Evolutionary conservation across 2,329 filamentous ascomycete genomes (phyloP), one percentile per base, ranked within the genome.

Genomic region (Dothiorella sarmentorum): DNA sequence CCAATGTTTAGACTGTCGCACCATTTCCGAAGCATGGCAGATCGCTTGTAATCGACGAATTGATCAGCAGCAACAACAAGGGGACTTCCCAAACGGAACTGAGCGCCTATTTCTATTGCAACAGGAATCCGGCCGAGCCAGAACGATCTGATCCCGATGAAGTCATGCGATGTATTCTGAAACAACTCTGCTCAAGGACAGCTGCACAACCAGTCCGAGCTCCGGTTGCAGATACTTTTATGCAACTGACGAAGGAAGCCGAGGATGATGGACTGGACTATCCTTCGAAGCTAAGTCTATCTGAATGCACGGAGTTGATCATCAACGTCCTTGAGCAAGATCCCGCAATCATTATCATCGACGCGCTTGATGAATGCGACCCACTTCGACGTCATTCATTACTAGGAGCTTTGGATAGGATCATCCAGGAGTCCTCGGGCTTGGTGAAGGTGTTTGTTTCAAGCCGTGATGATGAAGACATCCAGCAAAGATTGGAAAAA

Each of bases 311-410:
- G 33, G 7, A 6, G 3, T 15, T 15, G 22, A 43, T 43, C 40
- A 18, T 51, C 3, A n/a, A n/a, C 7, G 31, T 29, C 5, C 45
- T 35, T 29, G 26, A 29, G 4, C 10, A 51, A 6, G 58, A 63
- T 27, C 61, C 63, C 40, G 64, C 65, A 3, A 71, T 62, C 1
- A 71, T 75, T 15, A 37, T 74, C 3, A 67, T 75, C 33, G 70
- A 74, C 58, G 71, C 68, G 17, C 60, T 75, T 18, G 72, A 74
- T 58, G 71, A 74, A 61, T 67, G 66, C 51, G 62, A 73, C 26
- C 38, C 60, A 40, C n/a, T 38, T 24, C 60, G 51, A 15, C 63
- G 69, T 26, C 35, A 60, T 24, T 49, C 64, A 24, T 55, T 72
- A 9, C 59, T 74, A 2, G 55, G 68, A 42, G 60, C 62, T 27